Base-by-base conservation (phyloP, 495 filamentous ascomycete genomes). In the Pyrenopolyporus hunteri region DNA sequence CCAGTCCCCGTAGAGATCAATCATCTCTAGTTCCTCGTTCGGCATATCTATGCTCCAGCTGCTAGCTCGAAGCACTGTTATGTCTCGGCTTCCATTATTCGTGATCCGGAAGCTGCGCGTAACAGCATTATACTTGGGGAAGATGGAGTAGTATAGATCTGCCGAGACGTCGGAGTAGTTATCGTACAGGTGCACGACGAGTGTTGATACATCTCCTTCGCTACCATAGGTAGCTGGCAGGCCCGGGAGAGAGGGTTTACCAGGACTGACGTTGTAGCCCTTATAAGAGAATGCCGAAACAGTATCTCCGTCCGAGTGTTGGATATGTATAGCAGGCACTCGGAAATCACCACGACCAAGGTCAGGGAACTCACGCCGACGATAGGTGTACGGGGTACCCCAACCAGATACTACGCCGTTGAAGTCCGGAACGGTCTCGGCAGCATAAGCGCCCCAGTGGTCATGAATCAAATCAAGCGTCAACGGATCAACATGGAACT, bases 281-380 rank as follows among this genome's bases (percentile, higher is more conserved):
- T 75, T 70, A 46, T 83, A 84, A 19, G 71, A 68, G 46, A 84
- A 71, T 1, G 76, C 74, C 2, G 79, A 79, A 2, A 84, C 76
- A 2, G 79, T 82, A 17, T 82, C 71, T 25, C 82, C 82, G n/a
- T 71, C 73, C 0, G 61, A 52, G 57, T 84, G 80, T 14, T 73
- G 71, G 52, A 84, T 78, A 17, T 80, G 76, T 29, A 83, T 73
- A 0, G 82, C 82, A n/a, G 82, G 82, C 3, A 77, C 68, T 8
- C 82, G 77, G 46, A 80, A 83, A 62, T 84, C 82, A 10, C 82
- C 80, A 19, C 81, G 74, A 0, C 82, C 82, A 25, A 80, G 75
- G 42, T 84, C 82, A 2, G 82, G 82, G 42, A 84, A 83, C 59
- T 84, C 82, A 6, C 82, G 78, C 2, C 81, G 78, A 4, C 74